Evolutionary conservation across 805 yeast species (phyloP), one percentile per base, ranked within the genome.

Genomic region (Debaryomyces tyrocola): DNA sequence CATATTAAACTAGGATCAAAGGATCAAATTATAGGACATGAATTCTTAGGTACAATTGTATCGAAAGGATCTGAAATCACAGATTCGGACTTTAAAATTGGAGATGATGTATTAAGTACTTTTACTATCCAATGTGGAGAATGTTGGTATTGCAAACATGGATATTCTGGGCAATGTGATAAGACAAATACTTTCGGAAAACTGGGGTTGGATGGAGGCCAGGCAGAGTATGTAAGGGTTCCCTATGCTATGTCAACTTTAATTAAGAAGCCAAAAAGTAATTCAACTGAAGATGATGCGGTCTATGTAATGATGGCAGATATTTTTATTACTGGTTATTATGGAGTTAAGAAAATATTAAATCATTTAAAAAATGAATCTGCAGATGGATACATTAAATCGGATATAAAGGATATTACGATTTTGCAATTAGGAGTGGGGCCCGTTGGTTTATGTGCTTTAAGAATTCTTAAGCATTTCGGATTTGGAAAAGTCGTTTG

Each of bases 251-350:
- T 73, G 38, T 64, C 74, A 10, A 77, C 82, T 1, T 60, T 82
- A 54, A 67, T 70, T 43, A 73, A 65, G 34, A 69, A 73, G 43
- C 83, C 83, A 4, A 28, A 34, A 1, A 24, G 49, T 8, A 49
- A 50, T 0, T 55, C 56, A 39, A 55, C 55, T 2, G 59, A 63
- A 20, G 74, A 75, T 47, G 79, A 77, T 47, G 59, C 73, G 4
- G 70, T 77, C 8, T 74, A 80, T 28, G 74, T 81, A 5, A 58
- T 82, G 50, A 78, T 82, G 84, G 81, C 84, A 11, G 86, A 82
- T 58, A 82, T 82, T 43, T 82, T 82, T 63, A 79, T 83, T 37
- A 82, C 87, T 1, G 87, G 85, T 0, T 82, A 77, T 62, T 76
- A 72, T 50, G 84, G 85, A 31, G 83, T 77, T 9, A 70, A 73